Percentiles rank a stretch among this genome's conserved stretches.
Evolutionary conservation across 2,329 filamentous ascomycete species (phyloP).

Genomic region (Penicillium sp.): DNA sequence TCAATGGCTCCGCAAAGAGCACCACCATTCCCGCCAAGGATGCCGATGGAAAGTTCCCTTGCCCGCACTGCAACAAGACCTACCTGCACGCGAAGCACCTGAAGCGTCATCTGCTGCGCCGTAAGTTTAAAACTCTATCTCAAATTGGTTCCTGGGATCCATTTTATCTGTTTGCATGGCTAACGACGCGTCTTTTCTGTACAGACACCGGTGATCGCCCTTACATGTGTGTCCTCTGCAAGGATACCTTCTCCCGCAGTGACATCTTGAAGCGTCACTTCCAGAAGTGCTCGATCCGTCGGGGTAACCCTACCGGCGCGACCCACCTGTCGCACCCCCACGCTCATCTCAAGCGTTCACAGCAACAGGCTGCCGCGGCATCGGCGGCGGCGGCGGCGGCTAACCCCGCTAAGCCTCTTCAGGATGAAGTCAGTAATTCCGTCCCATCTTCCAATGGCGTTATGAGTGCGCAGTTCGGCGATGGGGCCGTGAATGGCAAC

Average conservation of each 20-base stretch:
- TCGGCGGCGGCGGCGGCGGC: conserved; percentile 53
- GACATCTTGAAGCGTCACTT: conserved; percentile 99
- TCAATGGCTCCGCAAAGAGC: conserved; percentile 73
- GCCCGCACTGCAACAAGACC: conserved; percentile 96
- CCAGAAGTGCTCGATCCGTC: conserved; percentile 96
- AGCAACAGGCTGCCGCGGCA: conserved; percentile 37
- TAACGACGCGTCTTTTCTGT: conserved; percentile 4
- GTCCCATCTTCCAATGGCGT: conserved; percentile 52
- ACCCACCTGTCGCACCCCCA: conserved; percentile 94
- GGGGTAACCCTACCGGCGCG: conserved; percentile 92
- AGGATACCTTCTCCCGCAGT: conserved; percentile 96
- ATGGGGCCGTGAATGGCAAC: conserved; percentile 51
- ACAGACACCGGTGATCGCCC: conserved; percentile 95
- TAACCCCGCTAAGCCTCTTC: conserved; percentile 49
- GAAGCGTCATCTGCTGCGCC: conserved; percentile 92
- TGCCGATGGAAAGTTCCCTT: conserved; percentile 96
- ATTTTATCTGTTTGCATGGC: neutral
- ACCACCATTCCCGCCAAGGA: conserved; percentile 91
- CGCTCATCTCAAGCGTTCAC: conserved; percentile 80
- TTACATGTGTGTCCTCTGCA: conserved; percentile 97
- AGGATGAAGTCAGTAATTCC: conserved; percentile 54
- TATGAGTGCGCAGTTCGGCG: conserved; percentile 51
- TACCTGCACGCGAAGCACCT: conserved; percentile 97
- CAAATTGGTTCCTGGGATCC: neutral
- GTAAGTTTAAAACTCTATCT: conserved; percentile 65